Evolutionary conservation across 202 grass and related monocot species (phyloP).

Genomic region (Cymbopogon flexuosus): DNA sequence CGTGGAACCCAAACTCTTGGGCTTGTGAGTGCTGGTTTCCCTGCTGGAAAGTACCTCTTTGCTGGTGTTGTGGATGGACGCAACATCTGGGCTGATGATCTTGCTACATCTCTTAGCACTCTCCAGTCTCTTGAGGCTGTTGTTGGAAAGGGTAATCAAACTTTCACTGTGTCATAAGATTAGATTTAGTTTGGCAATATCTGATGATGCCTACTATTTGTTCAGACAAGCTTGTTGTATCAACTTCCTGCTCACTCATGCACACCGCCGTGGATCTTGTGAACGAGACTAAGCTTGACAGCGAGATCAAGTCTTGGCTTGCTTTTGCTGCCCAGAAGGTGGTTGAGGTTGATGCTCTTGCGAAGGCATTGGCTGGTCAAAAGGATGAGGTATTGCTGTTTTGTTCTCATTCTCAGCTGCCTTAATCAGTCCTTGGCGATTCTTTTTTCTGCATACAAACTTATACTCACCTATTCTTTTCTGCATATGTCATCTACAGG

Average conservation of each 20-base stretch:
- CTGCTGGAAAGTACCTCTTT: conserved; percentile 84
- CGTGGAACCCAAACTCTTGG: conserved; percentile 84
- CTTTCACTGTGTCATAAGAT: neutral
- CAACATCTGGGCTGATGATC: conserved; percentile 94
- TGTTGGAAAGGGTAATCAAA: conserved; percentile 74
- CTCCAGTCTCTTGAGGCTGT: conserved; percentile 66
- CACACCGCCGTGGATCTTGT: conserved; percentile 92
- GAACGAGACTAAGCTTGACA: conserved; percentile 90
- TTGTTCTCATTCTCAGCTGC: neutral
- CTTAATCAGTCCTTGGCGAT: neutral
- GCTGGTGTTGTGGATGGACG: conserved; percentile 93
- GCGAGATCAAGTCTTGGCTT: conserved; percentile 84
- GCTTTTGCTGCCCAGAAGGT: conserved; percentile 94
- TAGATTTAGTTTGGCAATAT: neutral
- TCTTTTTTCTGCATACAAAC: neutral
- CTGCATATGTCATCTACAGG: conserved; percentile 33
- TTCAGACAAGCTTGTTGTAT: conserved; percentile 87
- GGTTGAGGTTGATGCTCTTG: conserved; percentile 84
- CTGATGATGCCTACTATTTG: neutral
- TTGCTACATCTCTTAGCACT: conserved; percentile 63
- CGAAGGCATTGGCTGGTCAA: conserved; percentile 66
- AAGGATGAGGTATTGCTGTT: conserved; percentile 68
- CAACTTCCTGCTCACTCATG: conserved; percentile 92
- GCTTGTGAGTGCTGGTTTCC: conserved; percentile 63
- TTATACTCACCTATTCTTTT: neutral